Conservation (phyloP, 371 early-diverging fungal genomes). For the Syncephalastrum monosporum region DNA sequence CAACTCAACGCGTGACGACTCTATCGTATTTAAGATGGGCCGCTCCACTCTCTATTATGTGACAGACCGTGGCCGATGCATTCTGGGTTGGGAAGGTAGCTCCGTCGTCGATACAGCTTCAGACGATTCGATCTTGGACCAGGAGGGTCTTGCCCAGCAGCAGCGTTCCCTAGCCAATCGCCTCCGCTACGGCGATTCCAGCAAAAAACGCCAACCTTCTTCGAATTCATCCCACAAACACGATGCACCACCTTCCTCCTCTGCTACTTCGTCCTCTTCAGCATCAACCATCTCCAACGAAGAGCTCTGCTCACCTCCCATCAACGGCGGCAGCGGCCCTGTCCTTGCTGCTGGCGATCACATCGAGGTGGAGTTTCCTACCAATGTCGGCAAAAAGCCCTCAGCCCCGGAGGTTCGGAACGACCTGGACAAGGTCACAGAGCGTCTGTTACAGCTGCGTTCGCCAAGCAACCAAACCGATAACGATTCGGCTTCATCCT, state of each 20-base stretch:
- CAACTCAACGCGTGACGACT: slow-evolving; percentile 21
- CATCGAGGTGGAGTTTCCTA: slow-evolving; percentile 4
- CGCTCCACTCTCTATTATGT: slow-evolving; percentile 57
- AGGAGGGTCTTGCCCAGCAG: slow-evolving; percentile 9
- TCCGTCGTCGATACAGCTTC: too few relatives aligned
- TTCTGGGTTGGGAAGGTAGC: slow-evolving; percentile 51
- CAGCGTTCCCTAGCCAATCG: slow-evolving; percentile 14
- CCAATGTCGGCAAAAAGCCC: background rate
- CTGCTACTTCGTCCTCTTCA: slow-evolving; percentile 19
- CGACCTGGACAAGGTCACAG: slow-evolving; percentile 15
- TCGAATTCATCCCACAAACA: background rate
- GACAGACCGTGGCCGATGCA: slow-evolving; percentile 50
- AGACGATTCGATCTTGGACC: background rate
- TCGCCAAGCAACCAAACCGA: slow-evolving; percentile 6
- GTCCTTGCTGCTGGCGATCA: background rate
- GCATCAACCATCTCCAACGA: slow-evolving; percentile 6
- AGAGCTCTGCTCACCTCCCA: slow-evolving; percentile 1
- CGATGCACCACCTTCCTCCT: slow-evolving; percentile 4
- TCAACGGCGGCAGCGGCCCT: background rate
- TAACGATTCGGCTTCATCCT: slow-evolving; percentile 7
- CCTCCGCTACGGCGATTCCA: slow-evolving; percentile 1
- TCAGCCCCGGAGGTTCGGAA: background rate
- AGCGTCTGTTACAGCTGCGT: slow-evolving; percentile 12
- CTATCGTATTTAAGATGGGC: slow-evolving; percentile 38
- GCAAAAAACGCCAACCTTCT: background rate